Conservation (phyloP, 768 basidiomycete genomes). For the Leccinum truebloodii region DNA sequence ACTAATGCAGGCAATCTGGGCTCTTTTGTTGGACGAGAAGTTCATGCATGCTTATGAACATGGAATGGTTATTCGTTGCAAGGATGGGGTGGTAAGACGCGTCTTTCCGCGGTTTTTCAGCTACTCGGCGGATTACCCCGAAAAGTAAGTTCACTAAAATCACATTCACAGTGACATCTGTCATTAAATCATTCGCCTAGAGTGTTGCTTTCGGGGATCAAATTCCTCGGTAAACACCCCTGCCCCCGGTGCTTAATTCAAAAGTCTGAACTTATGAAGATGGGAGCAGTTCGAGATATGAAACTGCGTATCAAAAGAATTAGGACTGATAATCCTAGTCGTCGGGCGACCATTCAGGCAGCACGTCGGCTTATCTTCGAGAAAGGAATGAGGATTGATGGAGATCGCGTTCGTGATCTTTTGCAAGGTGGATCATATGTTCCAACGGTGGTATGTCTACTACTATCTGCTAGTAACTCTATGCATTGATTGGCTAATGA, state of each 20-base stretch:
- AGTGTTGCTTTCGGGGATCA: background rate
- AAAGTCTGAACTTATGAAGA: background rate
- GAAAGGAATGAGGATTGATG: background rate
- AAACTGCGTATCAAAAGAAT: background rate
- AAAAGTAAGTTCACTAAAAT: background rate
- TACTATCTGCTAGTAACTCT: too few species aligned
- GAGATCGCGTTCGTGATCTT: background rate
- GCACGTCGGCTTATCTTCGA: background rate
- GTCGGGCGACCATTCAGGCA: background rate
- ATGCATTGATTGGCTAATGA: background rate
- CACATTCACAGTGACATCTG: too few species aligned
- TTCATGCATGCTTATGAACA: conserved; percentile 15
- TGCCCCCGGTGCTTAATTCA: background rate
- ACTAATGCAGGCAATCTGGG: conserved; percentile 23
- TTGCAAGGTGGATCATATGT: background rate
- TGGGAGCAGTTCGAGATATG: background rate
- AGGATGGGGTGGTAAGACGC: background rate
- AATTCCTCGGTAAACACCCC: background rate
- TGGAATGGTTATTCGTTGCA: background rate
- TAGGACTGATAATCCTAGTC: background rate
- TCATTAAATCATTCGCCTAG: background rate
- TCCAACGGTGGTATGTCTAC: background rate
- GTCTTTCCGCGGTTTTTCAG: background rate
- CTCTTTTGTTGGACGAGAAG: conserved; percentile 22
- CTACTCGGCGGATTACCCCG: background rate